Base-by-base conservation (phyloP, 2,329 filamentous ascomycete genomes). In the Exutisphaerella laricina region DNA sequence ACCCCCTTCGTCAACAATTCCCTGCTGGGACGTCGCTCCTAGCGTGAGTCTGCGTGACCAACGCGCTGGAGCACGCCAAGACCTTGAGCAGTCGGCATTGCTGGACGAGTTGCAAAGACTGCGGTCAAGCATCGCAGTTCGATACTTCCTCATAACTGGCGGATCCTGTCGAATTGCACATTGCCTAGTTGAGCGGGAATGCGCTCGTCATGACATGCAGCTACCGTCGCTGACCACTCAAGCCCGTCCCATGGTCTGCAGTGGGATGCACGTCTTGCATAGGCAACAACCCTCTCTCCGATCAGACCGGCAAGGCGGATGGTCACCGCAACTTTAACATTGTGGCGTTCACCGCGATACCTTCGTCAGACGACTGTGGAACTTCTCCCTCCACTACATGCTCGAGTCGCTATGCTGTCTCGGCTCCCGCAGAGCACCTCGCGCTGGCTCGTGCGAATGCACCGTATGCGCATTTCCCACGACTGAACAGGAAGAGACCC, bases 391-490 rank as follows among this genome's bases (percentile, higher is more conserved):
- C 37, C 35, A 44, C 46, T 41, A 37, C 42, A 39, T 35, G 42
- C 29, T 37, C 41, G 23, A 18, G 29, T 34, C 29, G 41, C 30
- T 18, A 49, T 45, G 41, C 44, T n/a, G 43, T 47, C 37, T 30
- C 43, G 40, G 35, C 33, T 39, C 21, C 46, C 36, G 13, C 31
- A 16, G 41, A 26, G 18, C 35, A 43, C 34, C 41, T 49, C 28
- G 41, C 43, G 16, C 36, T 38, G 45, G 42, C 41, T 41, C 45
- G 40, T 42, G 43, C 41, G 41, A 49, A 49, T 46, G 41, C 44
- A 43, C 37, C 44, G 44, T 49, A 38, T 42, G 36, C 44, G 45
- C 48, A 41, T 47, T 30, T 43, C 46, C 46, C 46, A 50, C 50
- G 32, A 36, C 37, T 45, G 51, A 33, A 43, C 25, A 41, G 50